phyloP scores from a whole-genome alignment of 2,329 filamentous ascomycete genomes.

The Onygenales sp. region DNA sequence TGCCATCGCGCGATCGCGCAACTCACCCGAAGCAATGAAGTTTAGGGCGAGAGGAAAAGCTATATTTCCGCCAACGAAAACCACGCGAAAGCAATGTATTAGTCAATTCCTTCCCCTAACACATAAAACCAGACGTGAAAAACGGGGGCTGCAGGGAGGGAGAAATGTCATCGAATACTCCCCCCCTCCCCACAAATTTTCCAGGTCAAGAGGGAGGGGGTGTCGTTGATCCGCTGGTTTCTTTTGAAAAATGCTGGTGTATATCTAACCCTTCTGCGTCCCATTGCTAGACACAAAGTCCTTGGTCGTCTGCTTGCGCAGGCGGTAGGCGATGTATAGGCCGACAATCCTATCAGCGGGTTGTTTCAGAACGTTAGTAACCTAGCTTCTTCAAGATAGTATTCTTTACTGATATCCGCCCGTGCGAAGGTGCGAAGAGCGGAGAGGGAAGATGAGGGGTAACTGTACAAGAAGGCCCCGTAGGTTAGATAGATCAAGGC shows the following conservation, averaged over 20 bases:
- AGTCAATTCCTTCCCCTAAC: too few species aligned
- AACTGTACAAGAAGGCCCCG: conserved; percentile 59
- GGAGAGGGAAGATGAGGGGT: conserved; percentile 2
- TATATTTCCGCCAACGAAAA: conserved; percentile 24
- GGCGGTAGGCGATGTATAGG: conserved; percentile 45
- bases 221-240: background rate
- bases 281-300: conserved; percentile 68
- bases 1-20: conserved; percentile 24
- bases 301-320: conserved; percentile 54
- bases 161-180: conserved; percentile 1
- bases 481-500: conserved; percentile 76
- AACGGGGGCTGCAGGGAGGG: conserved; percentile 12
- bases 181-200: background rate
- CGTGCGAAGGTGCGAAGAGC: background rate
- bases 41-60: conserved; percentile 74
- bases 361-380: conserved; percentile 1
- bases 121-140: too few species aligned
- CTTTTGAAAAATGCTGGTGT: background rate
- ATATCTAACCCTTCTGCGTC: conserved; percentile 68
- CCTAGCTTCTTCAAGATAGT: background rate
- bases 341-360: conserved; percentile 49
- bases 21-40: conserved; percentile 90
- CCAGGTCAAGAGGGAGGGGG: background rate
- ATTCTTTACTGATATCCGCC: background rate
- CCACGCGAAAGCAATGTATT: too few species aligned